phyloP scores from a whole-genome alignment of 805 yeast genomes.

The Henningerozyma blattae region DNA sequence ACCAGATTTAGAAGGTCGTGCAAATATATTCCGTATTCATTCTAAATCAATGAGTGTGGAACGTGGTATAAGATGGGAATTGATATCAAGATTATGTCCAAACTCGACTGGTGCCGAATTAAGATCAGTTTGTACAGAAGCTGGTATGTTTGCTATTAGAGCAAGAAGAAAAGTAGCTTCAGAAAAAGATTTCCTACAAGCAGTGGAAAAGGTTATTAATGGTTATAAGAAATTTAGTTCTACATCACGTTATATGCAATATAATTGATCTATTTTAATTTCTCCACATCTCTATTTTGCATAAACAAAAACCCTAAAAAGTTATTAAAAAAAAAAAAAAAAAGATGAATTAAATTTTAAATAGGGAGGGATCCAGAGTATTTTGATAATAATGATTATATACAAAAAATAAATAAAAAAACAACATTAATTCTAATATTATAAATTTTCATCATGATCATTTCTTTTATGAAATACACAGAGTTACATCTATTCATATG shows the following conservation, averaged over 20 bases:
- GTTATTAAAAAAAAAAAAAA: no score
- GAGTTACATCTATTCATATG: no score
- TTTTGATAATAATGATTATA: no score
- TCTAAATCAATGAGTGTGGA: conserved; percentile 97
- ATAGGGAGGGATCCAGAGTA: no score
- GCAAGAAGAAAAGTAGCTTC: conserved; percentile 97
- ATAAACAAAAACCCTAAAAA: no score
- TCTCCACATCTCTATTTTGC: no score
- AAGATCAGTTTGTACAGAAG: conserved; percentile 97
- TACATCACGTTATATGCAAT: conserved; percentile 97
- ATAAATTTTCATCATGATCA: no score
- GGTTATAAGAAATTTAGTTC: conserved; percentile 97
- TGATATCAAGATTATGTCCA: conserved; percentile 93
- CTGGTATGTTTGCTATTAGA: conserved; percentile 99
- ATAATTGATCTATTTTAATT: conserved; percentile 47
- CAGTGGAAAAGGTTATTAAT: conserved; percentile 97
- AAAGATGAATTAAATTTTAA: no score
- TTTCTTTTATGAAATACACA: no score
- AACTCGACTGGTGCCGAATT: conserved; percentile 98
- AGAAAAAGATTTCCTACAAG: conserved; percentile 93
- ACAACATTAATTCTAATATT: no score
- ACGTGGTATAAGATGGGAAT: conserved; percentile 96
- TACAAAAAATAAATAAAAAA: no score
- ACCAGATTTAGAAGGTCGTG: conserved; percentile 96
- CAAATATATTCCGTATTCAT: conserved; percentile 94